Conservation (phyloP, 768 basidiomycete species). For the Panellus pusillus region DNA sequence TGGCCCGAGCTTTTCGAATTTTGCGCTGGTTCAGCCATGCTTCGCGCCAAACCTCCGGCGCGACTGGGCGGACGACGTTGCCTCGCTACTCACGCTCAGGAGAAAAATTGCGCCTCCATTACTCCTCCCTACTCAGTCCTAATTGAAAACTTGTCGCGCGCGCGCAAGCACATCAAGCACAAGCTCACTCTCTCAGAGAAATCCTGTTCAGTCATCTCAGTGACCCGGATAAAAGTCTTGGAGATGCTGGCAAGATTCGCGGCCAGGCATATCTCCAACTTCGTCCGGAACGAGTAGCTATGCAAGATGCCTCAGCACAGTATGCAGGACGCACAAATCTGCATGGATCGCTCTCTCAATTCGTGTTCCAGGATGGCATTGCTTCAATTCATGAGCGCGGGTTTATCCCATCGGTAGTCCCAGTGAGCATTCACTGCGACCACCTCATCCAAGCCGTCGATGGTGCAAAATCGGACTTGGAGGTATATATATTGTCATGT, state of each 20-base stretch:
- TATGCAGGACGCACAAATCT: constrained; percentile 39
- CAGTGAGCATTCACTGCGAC: constrained; percentile 94
- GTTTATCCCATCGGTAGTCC: constrained; percentile 80
- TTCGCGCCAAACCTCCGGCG: background rate
- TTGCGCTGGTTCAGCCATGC: no score
- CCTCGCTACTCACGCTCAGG: constrained; percentile 41
- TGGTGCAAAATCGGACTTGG: constrained; percentile 83
- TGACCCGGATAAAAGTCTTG: constrained; percentile 72
- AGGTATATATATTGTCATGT: constrained; percentile 44
- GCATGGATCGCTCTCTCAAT: constrained; percentile 9
- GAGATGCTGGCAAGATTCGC: constrained; percentile 64
- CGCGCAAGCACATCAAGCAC: constrained; percentile 67
- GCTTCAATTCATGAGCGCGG: constrained; percentile 98
- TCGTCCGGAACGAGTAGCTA: constrained; percentile 89
- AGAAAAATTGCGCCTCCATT: constrained; percentile 57
- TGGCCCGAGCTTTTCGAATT: no score
- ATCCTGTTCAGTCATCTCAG: constrained; percentile 92
- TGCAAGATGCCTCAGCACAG: constrained; percentile 95
- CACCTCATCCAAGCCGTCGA: constrained; percentile 94
- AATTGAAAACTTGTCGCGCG: constrained; percentile 65
- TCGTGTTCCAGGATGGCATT: constrained; percentile 67
- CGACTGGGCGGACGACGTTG: constrained; percentile 2
- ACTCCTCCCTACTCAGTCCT: constrained; percentile 83
- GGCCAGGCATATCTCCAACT: constrained; percentile 92
- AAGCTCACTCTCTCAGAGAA: constrained; percentile 95